Evolutionary conservation across 805 yeast genomes (phyloP).

Genomic region (Saccharomycopsis sp.): DNA sequence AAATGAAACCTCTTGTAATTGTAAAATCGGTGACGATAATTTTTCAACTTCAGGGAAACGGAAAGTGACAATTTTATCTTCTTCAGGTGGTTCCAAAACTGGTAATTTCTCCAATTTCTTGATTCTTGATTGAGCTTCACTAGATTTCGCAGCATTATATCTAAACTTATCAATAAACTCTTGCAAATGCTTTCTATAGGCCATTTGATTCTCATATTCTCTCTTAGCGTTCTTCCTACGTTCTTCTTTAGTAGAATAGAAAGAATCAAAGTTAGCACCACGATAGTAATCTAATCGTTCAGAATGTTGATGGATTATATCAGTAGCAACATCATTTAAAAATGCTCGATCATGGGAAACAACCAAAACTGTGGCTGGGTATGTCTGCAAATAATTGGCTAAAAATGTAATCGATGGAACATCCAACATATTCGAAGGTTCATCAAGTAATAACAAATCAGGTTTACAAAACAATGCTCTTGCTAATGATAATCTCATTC

Average conservation of each 20-base stretch:
- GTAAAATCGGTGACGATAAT: constrained; percentile 88
- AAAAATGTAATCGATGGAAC: constrained; percentile 95
- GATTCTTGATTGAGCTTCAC: constrained; percentile 97
- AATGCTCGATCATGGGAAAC: constrained; percentile 98
- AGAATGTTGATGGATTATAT: constrained; percentile 94
- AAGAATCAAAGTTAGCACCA: constrained; percentile 88
- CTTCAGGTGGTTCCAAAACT: constrained; percentile 87
- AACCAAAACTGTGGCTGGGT: constrained; percentile 87
- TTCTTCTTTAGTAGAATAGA: constrained; percentile 91
- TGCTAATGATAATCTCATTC: constrained; percentile 98
- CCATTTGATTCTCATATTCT: constrained; percentile 98
- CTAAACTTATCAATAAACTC: constrained; percentile 92
- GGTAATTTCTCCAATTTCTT: constrained; percentile 95
- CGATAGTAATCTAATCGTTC: constrained; percentile 94
- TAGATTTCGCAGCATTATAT: constrained; percentile 95
- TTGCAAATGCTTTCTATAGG: constrained; percentile 87
- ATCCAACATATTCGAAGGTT: constrained; percentile 99
- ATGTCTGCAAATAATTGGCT: constrained; percentile 82
- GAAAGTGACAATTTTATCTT: constrained; percentile 77
- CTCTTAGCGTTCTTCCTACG: constrained; percentile 87
- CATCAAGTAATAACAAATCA: constrained; percentile 87
- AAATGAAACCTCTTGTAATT: constrained; percentile 77
- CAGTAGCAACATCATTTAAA: constrained; percentile 96
- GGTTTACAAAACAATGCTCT: constrained; percentile 97
- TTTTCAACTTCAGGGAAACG: constrained; percentile 93